Conservation (phyloP, 371 early-diverging fungal species). For the Phascolomyces articulosus region DNA sequence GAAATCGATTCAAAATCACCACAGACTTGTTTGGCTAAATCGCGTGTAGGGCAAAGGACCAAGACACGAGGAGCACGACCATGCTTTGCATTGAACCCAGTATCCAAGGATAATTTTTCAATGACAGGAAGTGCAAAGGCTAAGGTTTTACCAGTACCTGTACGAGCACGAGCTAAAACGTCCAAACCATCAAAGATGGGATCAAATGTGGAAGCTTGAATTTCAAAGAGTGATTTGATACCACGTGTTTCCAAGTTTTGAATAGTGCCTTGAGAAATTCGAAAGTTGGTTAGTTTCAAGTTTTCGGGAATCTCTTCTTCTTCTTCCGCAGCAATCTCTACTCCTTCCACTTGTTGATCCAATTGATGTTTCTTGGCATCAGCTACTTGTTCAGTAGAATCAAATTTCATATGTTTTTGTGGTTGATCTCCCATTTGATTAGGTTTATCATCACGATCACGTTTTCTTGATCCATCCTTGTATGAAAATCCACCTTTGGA, state of each 20-base stretch:
- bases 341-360: slow-evolving; percentile 4
- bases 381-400: slow-evolving; percentile 21
- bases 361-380: slow-evolving; percentile 43
- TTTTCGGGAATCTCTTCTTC: slow-evolving; percentile 67
- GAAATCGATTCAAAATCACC: slow-evolving; percentile 71
- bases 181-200: slow-evolving; percentile 88
- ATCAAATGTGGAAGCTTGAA: slow-evolving; percentile 87
- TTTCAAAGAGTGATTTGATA: slow-evolving; percentile 86
- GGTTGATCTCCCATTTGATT: slow-evolving; percentile 35
- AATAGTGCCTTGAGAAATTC: slow-evolving; percentile 65
- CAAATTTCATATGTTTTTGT: slow-evolving; percentile 15
- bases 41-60: slow-evolving; percentile 92
- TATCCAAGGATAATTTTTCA: slow-evolving; percentile 71
- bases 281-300: slow-evolving; percentile 65
- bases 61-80: slow-evolving; percentile 86
- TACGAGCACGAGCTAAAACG: slow-evolving; percentile 94
- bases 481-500: slow-evolving; percentile 4
- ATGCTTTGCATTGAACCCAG: slow-evolving; percentile 35
- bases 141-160: slow-evolving; percentile 96
- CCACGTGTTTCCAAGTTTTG: slow-evolving; percentile 69
- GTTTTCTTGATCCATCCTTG: slow-evolving; percentile 9
- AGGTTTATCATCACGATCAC: slow-evolving; percentile 6
- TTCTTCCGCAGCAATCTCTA: slow-evolving; percentile 12
- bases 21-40: slow-evolving; percentile 92
- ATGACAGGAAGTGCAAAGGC: slow-evolving; percentile 91